Percentiles rank a stretch among this genome's conserved stretches.
phyloP scores from a whole-genome alignment of 2,329 filamentous ascomycete species.

The Massarina eburnea region DNA sequence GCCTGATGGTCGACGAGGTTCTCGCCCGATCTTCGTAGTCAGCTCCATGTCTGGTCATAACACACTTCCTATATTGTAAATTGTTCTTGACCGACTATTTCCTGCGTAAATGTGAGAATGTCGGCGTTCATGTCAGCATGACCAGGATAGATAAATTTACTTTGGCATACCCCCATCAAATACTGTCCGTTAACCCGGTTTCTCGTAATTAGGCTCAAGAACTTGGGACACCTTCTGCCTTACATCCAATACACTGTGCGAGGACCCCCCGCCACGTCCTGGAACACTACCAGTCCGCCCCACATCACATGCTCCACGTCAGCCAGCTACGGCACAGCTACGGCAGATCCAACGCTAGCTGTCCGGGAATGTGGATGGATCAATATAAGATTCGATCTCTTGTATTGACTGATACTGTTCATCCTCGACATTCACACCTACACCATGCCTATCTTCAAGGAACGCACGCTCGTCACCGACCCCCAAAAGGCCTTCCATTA shows the following conservation, averaged over 20 bases:
- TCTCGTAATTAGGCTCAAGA: constrained; percentile 5
- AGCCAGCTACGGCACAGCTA: constrained; percentile 18
- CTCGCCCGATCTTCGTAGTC: constrained; percentile 32
- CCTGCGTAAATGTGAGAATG: constrained; percentile 16
- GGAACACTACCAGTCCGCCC: constrained; percentile 28
- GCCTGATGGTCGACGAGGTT: constrained; percentile 40
- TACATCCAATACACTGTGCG: constrained; percentile 4
- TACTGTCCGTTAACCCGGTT: constrained; percentile 25
- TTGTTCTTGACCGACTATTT: constrained; percentile 9
- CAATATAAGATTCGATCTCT: constrained; percentile 31
- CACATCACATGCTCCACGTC: constrained; percentile 36
- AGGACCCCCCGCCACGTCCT: constrained; percentile 29
- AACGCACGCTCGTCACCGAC: constrained; percentile 39
- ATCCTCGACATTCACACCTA: constrained; percentile 5
- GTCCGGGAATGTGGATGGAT: constrained; percentile 19
- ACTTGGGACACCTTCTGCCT: constrained; percentile 19
- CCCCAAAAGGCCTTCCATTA: constrained; percentile 43
- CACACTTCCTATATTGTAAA: constrained; percentile 4
- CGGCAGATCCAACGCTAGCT: constrained; percentile 32
- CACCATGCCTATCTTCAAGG: constrained; percentile 37
- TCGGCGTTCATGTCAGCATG: constrained; percentile 16
- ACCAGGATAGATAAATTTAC: constrained; percentile 16
- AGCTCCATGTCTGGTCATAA: not conserved
- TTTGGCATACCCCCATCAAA: constrained; percentile 14
- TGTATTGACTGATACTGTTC: constrained; percentile 7